Conservation (phyloP, 352 stramenopile genomes). For the Pythium aristosporum region DNA sequence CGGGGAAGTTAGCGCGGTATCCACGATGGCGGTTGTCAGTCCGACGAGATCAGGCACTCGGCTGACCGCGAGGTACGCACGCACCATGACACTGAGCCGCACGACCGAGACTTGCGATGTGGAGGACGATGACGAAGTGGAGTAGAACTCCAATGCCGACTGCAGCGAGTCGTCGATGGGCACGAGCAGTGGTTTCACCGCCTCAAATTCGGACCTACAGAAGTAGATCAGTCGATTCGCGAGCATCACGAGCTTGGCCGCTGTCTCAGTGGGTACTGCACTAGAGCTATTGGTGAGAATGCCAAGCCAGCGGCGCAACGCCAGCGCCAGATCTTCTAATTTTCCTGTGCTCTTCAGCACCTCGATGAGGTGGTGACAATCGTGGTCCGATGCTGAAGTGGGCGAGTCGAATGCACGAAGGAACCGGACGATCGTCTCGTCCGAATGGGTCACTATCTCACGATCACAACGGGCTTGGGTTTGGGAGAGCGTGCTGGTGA, state of each 20-base stretch:
- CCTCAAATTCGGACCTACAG: background rate
- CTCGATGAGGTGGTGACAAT: conserved; percentile 5
- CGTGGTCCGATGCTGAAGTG: background rate
- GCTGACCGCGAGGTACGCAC: conserved; percentile 13
- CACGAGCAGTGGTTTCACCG: background rate
- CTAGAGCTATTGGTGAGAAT: background rate
- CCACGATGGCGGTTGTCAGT: conserved; percentile 13
- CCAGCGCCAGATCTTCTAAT: conserved; percentile 21
- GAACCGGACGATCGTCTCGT: conserved; percentile 13
- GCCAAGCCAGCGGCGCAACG: conserved; percentile 20
- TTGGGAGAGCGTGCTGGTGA: background rate
- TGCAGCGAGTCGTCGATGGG: conserved; percentile 13
- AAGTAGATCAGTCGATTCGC: conserved; percentile 19
- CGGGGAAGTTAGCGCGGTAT: background rate
- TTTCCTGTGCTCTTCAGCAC: conserved; percentile 3
- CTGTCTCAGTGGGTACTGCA: conserved; percentile 1
- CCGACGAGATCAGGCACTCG: conserved; percentile 15
- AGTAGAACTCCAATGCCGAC: conserved; percentile 11
- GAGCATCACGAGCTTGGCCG: conserved; percentile 6
- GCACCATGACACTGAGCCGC: conserved; percentile 23
- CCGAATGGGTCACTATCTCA: conserved; percentile 10
- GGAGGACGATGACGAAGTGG: background rate
- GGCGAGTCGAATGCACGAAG: conserved; percentile 7
- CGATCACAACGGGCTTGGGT: background rate
- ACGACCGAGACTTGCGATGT: conserved; percentile 20